Evolutionary conservation across 2,329 filamentous ascomycete species (phyloP).

Genomic region (Fusarium transvaalense): DNA sequence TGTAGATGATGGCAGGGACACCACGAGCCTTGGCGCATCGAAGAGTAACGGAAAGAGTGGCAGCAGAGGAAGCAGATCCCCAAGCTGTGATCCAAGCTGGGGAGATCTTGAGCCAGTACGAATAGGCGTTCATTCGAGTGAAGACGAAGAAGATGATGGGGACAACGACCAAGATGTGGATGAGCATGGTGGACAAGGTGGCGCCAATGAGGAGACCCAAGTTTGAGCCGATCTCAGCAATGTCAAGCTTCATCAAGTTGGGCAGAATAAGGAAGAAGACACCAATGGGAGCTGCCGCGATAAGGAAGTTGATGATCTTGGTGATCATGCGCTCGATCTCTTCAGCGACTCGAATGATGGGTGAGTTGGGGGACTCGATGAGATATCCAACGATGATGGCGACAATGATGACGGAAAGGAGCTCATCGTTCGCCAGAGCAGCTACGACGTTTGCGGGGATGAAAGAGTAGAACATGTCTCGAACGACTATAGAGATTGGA

Average conservation of each 20-base stretch:
- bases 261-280: constrained; percentile 67
- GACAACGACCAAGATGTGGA: constrained; percentile 61
- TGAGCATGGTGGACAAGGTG: constrained; percentile 59
- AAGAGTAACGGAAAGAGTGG: constrained; percentile 64
- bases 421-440: constrained; percentile 60
- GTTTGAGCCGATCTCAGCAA: constrained; percentile 62
- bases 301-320: constrained; percentile 61
- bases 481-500: constrained; percentile 58
- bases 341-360: constrained; percentile 58
- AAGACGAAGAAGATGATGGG: constrained; percentile 59
- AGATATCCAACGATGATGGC: constrained; percentile 62
- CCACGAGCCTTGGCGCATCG: constrained; percentile 55
- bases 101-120: constrained; percentile 61
- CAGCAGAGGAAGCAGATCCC: constrained; percentile 66
- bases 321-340: constrained; percentile 64
- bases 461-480: constrained; percentile 63
- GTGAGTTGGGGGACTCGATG: constrained; percentile 53
- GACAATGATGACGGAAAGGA: constrained; percentile 62
- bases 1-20: constrained; percentile 58
- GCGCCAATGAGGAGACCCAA: constrained; percentile 64
- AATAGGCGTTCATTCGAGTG: constrained; percentile 61
- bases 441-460: constrained; percentile 63
- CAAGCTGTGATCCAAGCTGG: constrained; percentile 67
- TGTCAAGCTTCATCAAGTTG: constrained; percentile 63
- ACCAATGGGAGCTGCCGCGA: constrained; percentile 63